A percentile compares a stretch with the other conserved stretches of the same genome.
Evolutionary conservation across 2,329 filamentous ascomycete genomes (phyloP).

Genomic region (Stylonectria norvegica): DNA sequence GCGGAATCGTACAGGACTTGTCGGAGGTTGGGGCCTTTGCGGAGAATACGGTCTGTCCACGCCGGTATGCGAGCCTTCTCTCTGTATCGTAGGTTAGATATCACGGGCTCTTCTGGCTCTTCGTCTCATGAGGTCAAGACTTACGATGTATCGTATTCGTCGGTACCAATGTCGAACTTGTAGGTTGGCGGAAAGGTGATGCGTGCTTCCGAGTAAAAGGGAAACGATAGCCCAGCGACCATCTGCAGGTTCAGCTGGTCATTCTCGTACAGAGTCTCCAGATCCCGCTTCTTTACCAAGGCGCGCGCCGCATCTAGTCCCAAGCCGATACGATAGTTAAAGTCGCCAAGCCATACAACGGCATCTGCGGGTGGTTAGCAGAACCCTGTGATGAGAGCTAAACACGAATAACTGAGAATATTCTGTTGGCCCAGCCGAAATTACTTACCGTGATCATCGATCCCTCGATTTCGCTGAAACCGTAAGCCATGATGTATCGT

Average conservation of each 20-base stretch:
- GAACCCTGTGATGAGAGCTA: no score
- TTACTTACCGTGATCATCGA: slow-evolving; percentile 76
- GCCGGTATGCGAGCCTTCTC: slow-evolving; percentile 94
- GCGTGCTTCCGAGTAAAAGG: slow-evolving; percentile 83
- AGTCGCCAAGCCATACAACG: slow-evolving; percentile 94
- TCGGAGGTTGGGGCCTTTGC: slow-evolving; percentile 77
- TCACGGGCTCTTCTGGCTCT: no score
- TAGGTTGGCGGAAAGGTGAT: slow-evolving; percentile 93
- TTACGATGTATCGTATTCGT: slow-evolving; percentile 87
- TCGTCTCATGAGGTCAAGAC: no score
- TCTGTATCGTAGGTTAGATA: slow-evolving; percentile 38
- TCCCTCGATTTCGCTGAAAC: slow-evolving; percentile 86
- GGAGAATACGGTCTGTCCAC: slow-evolving; percentile 92
- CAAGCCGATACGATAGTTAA: slow-evolving; percentile 95
- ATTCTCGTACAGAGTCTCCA: slow-evolving; percentile 81
- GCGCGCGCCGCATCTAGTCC: slow-evolving; percentile 72
- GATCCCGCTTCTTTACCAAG: slow-evolving; percentile 67
- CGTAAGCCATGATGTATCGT: slow-evolving; percentile 83
- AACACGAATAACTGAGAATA: no score
- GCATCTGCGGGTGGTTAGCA: slow-evolving; percentile 52
- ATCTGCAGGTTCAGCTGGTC: slow-evolving; percentile 97
- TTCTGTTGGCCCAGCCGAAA: not conserved
- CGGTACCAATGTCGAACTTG: slow-evolving; percentile 86
- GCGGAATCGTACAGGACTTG: slow-evolving; percentile 82
- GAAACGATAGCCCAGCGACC: slow-evolving; percentile 86